phyloP scores from a whole-genome alignment of 2,329 filamentous ascomycete genomes.

The Penicillium occitanis region DNA sequence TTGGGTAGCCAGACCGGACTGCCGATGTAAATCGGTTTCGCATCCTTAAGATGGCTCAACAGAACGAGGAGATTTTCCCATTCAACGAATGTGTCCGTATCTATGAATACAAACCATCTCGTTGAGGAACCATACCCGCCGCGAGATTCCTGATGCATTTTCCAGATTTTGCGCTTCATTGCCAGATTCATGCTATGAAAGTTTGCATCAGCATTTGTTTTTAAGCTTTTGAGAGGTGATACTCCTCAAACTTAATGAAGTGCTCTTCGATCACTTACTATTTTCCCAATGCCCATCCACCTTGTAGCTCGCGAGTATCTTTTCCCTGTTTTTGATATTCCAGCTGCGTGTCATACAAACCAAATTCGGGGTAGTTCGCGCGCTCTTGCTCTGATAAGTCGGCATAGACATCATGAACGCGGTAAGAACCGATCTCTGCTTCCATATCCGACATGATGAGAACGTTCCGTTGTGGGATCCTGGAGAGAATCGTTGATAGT shows the following conservation, averaged over 20 bases:
- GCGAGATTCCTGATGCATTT: constrained; percentile 9
- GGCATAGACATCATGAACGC: constrained; percentile 11
- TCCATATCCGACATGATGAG: constrained; percentile 15
- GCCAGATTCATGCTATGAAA: constrained; percentile 12
- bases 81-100: constrained; percentile 14
- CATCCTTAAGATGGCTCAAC: constrained; percentile 1
- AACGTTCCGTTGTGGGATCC: constrained; percentile 1
- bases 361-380: constrained; percentile 8
- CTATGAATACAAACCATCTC: constrained; percentile 9
- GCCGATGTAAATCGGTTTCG: constrained; percentile 2
- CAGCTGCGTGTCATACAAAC: constrained; percentile 12
- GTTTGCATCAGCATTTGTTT: neutral
- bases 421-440: constrained; percentile 4
- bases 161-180: constrained; percentile 14
- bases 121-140: neutral
- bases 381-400: constrained; percentile 12
- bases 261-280: constrained; percentile 9
- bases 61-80: constrained; percentile 8
- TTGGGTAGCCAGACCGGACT: constrained; percentile 10
- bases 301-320: constrained; percentile 7
- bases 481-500: constrained; percentile 5
- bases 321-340: constrained; percentile 9
- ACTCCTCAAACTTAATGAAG: neutral
- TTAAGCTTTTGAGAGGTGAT: neutral
- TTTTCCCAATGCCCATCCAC: constrained; percentile 5